Evolutionary conservation across 192 early-diverging fungal genomes (phyloP).

Genomic region (Coemansia interrupta): DNA sequence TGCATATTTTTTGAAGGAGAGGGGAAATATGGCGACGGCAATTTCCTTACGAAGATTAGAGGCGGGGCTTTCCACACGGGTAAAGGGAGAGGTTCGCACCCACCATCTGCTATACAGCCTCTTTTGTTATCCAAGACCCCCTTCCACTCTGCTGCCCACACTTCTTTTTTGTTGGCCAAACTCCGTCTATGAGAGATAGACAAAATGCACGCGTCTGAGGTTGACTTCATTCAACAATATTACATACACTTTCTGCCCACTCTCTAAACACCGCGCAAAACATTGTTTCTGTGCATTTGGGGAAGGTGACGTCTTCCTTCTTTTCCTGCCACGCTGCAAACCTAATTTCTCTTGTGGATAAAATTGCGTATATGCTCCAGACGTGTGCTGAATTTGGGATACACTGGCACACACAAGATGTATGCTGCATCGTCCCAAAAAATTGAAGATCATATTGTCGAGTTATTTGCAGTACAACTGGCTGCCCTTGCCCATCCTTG

Average conservation of each 20-base stretch:
- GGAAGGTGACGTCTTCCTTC: slow-evolving; percentile 3
- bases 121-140: not conserved
- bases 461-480: slow-evolving; percentile 8
- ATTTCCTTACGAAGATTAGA: too few species aligned
- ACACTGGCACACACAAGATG: too few species aligned
- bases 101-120: not conserved
- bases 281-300: not conserved
- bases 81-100: too few species aligned
- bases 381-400: too few species aligned
- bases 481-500: slow-evolving; percentile 1
- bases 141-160: not conserved
- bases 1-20: too few species aligned
- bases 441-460: slow-evolving; percentile 2
- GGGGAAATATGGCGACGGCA: too few species aligned
- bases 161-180: not conserved
- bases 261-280: not conserved
- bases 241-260: not conserved
- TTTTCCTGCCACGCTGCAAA: not conserved
- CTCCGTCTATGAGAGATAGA: not conserved
- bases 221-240: not conserved
- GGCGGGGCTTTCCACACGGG: too few species aligned
- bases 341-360: too few species aligned
- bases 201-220: not conserved
- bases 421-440: not conserved
- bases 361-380: too few species aligned